A percentile compares a stretch with the other conserved stretches of the same genome.
Conservation (phyloP, 129 eudicot species). For the Cynara cardunculus region DNA sequence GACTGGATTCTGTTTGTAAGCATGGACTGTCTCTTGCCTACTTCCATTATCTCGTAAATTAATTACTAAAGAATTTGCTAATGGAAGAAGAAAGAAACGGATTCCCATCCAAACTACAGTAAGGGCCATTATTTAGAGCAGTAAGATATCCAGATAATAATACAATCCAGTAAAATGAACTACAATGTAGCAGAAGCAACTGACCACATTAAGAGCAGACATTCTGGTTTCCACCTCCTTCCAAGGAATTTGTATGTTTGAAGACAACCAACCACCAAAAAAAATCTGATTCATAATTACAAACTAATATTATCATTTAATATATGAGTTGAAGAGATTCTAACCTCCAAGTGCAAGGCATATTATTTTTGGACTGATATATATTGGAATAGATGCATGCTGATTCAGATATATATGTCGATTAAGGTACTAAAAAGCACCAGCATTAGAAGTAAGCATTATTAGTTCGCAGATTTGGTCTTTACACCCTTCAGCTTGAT, state of each 20-base stretch:
- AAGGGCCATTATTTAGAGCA: not conserved
- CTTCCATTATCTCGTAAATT: not conserved
- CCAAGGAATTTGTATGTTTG: slow-evolving; percentile 66
- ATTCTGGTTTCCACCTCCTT: slow-evolving; percentile 86
- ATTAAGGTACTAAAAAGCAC: not conserved
- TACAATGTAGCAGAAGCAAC: slow-evolving; percentile 30
- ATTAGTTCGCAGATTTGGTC: not conserved
- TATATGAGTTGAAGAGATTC: not conserved
- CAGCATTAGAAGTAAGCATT: not conserved
- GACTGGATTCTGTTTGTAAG: not conserved
- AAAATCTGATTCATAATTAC: slow-evolving; percentile 52
- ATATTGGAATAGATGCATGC: not conserved
- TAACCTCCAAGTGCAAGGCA: not conserved
- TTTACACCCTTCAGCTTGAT: not conserved
- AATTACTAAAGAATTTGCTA: not conserved
- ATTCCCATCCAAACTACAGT: not conserved
- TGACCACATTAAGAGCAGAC: slow-evolving; percentile 85
- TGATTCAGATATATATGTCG: not conserved
- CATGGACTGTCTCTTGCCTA: not conserved
- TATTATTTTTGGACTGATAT: not conserved
- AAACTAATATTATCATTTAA: not conserved
- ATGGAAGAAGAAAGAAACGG: not conserved
- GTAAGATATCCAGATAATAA: not conserved
- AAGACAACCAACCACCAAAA: slow-evolving; percentile 64
- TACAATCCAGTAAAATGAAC: not conserved